These are phyloP conservation scores for Carex littledalei DNA, from an alignment of 176 grass and related monocot genomes.

Conservation along the genomic window DNA sequence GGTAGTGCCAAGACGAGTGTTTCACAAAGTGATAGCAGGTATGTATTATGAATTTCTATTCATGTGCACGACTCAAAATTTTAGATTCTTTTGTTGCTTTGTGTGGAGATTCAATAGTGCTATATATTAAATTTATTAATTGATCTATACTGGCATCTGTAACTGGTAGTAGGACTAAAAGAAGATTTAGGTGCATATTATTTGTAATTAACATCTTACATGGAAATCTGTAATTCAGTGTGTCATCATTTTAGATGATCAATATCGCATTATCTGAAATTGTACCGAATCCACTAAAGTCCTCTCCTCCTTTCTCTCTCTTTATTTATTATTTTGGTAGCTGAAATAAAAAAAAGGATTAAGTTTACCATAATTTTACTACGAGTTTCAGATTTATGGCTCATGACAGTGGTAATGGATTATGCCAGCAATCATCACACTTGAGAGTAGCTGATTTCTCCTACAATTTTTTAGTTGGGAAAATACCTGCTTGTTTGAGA, in stretches of 20 bases:
- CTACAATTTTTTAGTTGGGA: constrained; percentile 86
- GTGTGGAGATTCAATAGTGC: not conserved
- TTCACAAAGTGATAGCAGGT: constrained; percentile 57
- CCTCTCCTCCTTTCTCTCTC: not conserved
- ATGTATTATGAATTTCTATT: constrained; percentile 18
- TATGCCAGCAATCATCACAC: constrained; percentile 51
- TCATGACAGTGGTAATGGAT: constrained; percentile 32
- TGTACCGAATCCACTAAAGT: not conserved
- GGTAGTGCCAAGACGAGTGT: constrained; percentile 35
- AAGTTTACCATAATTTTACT: not conserved
- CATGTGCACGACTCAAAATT: not conserved
- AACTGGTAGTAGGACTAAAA: not conserved
- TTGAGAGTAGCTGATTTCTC: constrained; percentile 86
- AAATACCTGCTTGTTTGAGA: constrained; percentile 89
- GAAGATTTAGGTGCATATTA: not conserved
- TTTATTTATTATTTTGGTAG: constrained; percentile 10
- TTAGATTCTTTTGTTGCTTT: not conserved
- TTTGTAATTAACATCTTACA: not conserved
- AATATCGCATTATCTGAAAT: not conserved
- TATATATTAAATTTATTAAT: not conserved
- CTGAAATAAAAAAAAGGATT: not conserved
- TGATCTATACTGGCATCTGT: not conserved
- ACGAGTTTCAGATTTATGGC: constrained; percentile 31
- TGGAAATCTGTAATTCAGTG: not conserved
- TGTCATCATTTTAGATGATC: not conserved